Evolutionary conservation across 768 basidiomycete species (phyloP).

Genomic region (Mycena amicta): DNA sequence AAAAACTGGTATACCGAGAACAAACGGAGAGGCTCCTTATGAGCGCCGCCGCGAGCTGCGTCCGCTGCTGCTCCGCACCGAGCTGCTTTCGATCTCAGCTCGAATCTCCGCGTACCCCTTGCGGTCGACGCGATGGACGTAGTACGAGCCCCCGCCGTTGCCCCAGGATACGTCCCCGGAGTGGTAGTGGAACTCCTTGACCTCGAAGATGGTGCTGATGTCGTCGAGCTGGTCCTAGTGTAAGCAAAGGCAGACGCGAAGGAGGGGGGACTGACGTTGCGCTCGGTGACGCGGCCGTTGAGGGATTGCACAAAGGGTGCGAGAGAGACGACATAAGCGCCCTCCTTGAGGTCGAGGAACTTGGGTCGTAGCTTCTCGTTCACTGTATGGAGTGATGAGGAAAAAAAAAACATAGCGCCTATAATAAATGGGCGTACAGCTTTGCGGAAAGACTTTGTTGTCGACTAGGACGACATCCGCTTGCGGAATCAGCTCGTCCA

Average conservation of each 20-base stretch:
- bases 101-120: constrained; percentile 65
- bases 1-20: neutral
- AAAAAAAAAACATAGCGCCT: neutral
- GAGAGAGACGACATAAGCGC: constrained; percentile 86
- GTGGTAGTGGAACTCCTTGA: constrained; percentile 65
- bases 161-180: constrained; percentile 86
- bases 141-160: constrained; percentile 68
- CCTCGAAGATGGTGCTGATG: constrained; percentile 81
- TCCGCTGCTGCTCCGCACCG: constrained; percentile 34
- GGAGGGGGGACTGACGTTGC: constrained; percentile 58
- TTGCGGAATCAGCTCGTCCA: constrained; percentile 68
- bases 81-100: constrained; percentile 52
- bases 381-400: constrained; percentile 53
- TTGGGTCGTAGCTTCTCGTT: constrained; percentile 86
- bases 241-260: constrained; percentile 5
- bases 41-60: constrained; percentile 12
- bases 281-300: constrained; percentile 78
- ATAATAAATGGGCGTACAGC: constrained; percentile 52
- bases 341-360: constrained; percentile 93
- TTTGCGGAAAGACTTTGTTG: constrained; percentile 81
- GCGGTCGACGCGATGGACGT: constrained; percentile 77
- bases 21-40: neutral
- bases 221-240: constrained; percentile 59
- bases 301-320: constrained; percentile 79
- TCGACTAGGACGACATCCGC: constrained; percentile 94